Percentiles rank a stretch among this genome's conserved stretches.
These are phyloP conservation scores for Biscogniauxia mediterranea DNA, from an alignment of 2,329 filamentous ascomycete genomes.

Conservation along the genomic window DNA sequence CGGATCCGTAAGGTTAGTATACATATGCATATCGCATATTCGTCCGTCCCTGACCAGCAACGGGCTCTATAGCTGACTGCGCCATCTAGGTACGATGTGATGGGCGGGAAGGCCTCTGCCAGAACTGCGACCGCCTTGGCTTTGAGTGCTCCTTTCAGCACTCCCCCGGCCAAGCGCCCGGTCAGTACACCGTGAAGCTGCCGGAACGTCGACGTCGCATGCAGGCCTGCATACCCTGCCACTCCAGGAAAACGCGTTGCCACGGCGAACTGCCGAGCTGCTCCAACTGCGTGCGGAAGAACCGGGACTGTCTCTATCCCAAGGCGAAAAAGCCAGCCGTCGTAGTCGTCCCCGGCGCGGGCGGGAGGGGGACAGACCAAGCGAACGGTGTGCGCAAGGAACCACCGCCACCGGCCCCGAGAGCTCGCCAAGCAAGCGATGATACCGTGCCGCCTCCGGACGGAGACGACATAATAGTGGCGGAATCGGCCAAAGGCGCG, in stretches of 20 bases:
- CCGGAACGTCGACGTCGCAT: conserved; percentile 29
- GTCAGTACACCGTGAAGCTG: conserved; percentile 26
- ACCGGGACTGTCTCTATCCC: conserved; percentile 28
- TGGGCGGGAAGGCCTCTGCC: conserved; percentile 29
- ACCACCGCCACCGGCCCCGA: neutral
- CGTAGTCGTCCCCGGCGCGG: neutral
- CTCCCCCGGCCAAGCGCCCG: conserved; percentile 17
- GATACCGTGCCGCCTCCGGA: neutral
- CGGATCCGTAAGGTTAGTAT: conserved; percentile 27
- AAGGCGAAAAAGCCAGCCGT: conserved; percentile 8
- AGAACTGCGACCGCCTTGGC: conserved; percentile 34
- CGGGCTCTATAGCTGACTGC: neutral
- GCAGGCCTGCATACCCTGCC: conserved; percentile 32
- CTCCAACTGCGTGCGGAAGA: conserved; percentile 28
- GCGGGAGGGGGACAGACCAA: neutral
- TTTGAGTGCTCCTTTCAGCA: conserved; percentile 36
- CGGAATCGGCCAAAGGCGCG: conserved; percentile 7
- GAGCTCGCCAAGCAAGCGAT: neutral
- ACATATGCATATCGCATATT: neutral
- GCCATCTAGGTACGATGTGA: conserved; percentile 29
- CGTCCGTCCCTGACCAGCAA: neutral
- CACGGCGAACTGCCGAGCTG: conserved; percentile 31
- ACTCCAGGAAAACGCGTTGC: conserved; percentile 32
- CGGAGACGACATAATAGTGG: conserved; percentile 8
- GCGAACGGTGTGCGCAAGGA: neutral